Conservation (phyloP, 1,139 yeast species). For the Candida sp. region DNA sequence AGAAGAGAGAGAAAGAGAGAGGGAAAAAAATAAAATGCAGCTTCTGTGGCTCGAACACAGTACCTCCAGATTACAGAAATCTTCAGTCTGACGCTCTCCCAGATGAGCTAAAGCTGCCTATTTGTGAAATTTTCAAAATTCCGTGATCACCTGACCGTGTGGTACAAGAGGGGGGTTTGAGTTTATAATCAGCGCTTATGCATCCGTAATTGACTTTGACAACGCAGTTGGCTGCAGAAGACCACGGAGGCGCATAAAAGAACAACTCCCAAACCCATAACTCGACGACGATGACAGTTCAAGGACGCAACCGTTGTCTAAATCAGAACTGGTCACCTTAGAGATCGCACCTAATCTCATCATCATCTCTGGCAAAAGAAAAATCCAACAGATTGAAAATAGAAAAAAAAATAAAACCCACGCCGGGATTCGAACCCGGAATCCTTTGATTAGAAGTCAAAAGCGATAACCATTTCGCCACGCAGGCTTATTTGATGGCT, state of each 20-base stretch:
- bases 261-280: too few relatives aligned
- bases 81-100: constrained; percentile 65
- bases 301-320: too few relatives aligned
- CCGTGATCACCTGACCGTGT: too few relatives aligned
- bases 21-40: too few relatives aligned
- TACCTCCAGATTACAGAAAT: constrained; percentile 47
- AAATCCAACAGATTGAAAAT: not conserved
- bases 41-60: constrained; percentile 62
- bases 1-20: not conserved
- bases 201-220: not conserved
- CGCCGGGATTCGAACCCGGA: constrained; percentile 56
- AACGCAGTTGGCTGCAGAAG: too few relatives aligned
- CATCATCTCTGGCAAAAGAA: not conserved
- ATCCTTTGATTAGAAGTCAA: constrained; percentile 53
- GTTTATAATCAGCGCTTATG: not conserved
- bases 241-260: too few relatives aligned
- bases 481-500: constrained; percentile 32
- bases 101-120: constrained; percentile 53
- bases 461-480: constrained; percentile 55
- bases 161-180: too few relatives aligned
- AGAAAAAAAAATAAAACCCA: constrained; percentile 32
- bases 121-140: too few relatives aligned
- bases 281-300: too few relatives aligned
- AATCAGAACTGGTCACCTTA: too few relatives aligned
- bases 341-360: too few relatives aligned